Conservation (phyloP, 768 basidiomycete genomes). For the Cystobasidium ongulense region DNA sequence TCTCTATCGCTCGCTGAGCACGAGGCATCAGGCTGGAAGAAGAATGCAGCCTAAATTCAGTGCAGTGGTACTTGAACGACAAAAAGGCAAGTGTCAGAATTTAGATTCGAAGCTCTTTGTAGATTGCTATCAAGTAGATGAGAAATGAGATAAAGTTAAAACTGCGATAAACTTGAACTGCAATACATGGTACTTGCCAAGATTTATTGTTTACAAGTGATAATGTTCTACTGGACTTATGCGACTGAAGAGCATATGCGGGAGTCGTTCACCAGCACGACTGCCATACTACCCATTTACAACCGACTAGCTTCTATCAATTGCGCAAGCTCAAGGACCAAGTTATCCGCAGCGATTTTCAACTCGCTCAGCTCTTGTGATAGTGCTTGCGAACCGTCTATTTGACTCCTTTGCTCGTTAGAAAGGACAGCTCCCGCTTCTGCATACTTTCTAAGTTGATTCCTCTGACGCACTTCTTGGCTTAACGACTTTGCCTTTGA, state of each 20-base stretch:
- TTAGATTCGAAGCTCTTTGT: no score
- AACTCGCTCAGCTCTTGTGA: background rate
- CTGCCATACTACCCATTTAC: no score
- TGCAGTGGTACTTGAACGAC: background rate
- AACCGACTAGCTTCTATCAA: background rate
- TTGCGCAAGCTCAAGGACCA: background rate
- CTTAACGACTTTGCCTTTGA: background rate
- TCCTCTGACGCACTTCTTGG: background rate
- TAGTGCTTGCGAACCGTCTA: background rate
- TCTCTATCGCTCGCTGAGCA: constrained; percentile 3
- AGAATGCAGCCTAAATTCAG: background rate
- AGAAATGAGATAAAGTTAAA: no score
- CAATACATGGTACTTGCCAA: no score
- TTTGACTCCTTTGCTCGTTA: background rate
- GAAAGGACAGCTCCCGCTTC: background rate
- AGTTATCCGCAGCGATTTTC: background rate
- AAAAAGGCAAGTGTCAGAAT: no score
- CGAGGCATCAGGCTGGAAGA: background rate
- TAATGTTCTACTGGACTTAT: no score
- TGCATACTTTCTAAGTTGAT: background rate
- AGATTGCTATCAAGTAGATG: no score
- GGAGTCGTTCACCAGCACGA: no score
- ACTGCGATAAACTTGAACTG: no score
- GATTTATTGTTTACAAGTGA: no score
- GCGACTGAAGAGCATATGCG: no score